phyloP scores from a whole-genome alignment of 108 stramenopile genomes.

The Cyclostephanos invisitatus region DNA sequence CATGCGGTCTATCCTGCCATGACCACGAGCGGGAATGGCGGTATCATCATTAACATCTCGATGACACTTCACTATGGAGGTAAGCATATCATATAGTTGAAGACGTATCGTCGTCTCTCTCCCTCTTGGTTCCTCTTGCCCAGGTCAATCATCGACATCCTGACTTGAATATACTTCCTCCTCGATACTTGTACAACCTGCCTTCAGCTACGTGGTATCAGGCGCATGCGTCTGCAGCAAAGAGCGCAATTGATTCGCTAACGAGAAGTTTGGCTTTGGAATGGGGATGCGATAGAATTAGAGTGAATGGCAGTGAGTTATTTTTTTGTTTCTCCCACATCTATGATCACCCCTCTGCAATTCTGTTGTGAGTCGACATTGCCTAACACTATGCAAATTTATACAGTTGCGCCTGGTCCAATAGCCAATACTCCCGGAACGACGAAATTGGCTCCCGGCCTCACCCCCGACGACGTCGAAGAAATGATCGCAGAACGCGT shows the following conservation, averaged over 20 bases:
- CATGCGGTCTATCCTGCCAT: slow-evolving; percentile 77
- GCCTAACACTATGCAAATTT: not conserved
- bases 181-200: not conserved
- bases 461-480: slow-evolving; percentile 47
- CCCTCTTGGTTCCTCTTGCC: not conserved
- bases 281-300: slow-evolving; percentile 87
- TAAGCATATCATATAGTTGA: not conserved
- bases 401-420: slow-evolving; percentile 89
- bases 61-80: slow-evolving; percentile 86
- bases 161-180: not conserved
- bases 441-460: slow-evolving; percentile 86
- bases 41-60: slow-evolving; percentile 87
- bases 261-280: slow-evolving; percentile 91
- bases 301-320: slow-evolving; percentile 79
- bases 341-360: slow-evolving; percentile 1
- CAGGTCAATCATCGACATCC: not conserved
- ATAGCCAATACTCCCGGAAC: slow-evolving; percentile 93
- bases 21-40: slow-evolving; percentile 41
- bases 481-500: slow-evolving; percentile 69
- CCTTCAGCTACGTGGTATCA: slow-evolving; percentile 86
- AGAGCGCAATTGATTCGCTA: slow-evolving; percentile 89
- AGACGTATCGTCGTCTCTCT: not conserved
- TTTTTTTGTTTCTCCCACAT: not conserved
- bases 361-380: not conserved
- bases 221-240: slow-evolving; percentile 91